Percentiles rank a stretch among this genome's conserved stretches.
Conservation (phyloP, 2,329 filamentous ascomycete species). For the Penicillium sp. region DNA sequence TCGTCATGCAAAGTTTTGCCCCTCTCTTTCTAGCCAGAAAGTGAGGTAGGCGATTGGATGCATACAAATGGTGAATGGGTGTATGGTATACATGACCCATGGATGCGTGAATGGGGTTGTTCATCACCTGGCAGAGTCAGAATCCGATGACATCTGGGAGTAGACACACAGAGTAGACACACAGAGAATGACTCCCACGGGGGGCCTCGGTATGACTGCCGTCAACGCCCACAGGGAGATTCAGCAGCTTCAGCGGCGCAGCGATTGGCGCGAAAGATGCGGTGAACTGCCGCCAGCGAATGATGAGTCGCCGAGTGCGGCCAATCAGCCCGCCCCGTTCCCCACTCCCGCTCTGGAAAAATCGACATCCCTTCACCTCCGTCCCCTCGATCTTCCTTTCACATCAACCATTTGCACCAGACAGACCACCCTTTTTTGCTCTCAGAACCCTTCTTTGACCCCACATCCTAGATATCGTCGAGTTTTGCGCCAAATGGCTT, state of each 20-base stretch:
- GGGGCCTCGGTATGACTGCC: too few relatives aligned
- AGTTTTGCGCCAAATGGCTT: slow-evolving; percentile 65
- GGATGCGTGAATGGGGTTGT: too few relatives aligned
- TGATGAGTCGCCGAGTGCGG: slow-evolving; percentile 15
- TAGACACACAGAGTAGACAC: too few relatives aligned
- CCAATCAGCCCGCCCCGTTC: slow-evolving; percentile 27
- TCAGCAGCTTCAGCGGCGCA: slow-evolving; percentile 2
- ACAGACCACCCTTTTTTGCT: too few relatives aligned
- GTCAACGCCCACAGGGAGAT: too few relatives aligned
- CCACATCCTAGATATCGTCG: slow-evolving; percentile 62
- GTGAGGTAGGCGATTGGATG: too few relatives aligned
- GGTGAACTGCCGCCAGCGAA: slow-evolving; percentile 33
- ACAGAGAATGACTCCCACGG: too few relatives aligned
- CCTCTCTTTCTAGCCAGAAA: slow-evolving; percentile 4
- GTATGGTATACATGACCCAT: too few relatives aligned
- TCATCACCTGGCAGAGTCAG: too few relatives aligned
- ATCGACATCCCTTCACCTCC: slow-evolving; percentile 17
- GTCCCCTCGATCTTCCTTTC: slow-evolving; percentile 24
- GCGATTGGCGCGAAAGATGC: slow-evolving; percentile 29
- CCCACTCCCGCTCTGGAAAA: slow-evolving; percentile 28
- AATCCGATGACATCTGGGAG: too few relatives aligned
- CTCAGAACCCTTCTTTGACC: slow-evolving; percentile 6
- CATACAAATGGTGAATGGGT: too few relatives aligned
- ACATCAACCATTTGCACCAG: slow-evolving; percentile 12
- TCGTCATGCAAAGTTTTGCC: slow-evolving; percentile 7